These are phyloP conservation scores for Salvia splendens DNA, from an alignment of 257 asterid genomes.

Conservation along the genomic window DNA sequence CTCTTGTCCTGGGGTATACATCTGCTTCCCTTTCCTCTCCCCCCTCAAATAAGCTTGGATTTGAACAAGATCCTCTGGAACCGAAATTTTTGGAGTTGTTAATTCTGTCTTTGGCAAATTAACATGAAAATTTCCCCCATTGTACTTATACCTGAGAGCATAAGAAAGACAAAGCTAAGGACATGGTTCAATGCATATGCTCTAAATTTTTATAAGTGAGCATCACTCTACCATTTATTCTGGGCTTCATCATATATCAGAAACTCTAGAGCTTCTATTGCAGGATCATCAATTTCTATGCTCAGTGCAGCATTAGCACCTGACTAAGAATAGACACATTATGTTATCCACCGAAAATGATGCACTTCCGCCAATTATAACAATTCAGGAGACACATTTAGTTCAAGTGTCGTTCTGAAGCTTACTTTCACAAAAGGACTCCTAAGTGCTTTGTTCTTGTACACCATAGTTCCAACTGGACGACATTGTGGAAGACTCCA, in stretches of 20 bases:
- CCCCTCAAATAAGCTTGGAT: constrained; percentile 92
- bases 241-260: constrained; percentile 79
- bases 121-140: constrained; percentile 74
- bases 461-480: constrained; percentile 83
- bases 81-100: constrained; percentile 49
- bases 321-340: constrained; percentile 50
- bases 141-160: constrained; percentile 75
- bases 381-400: constrained; percentile 13
- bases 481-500: constrained; percentile 81
- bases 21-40: constrained; percentile 94
- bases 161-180: constrained; percentile 26
- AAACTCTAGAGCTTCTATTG: constrained; percentile 86
- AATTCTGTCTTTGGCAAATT: constrained; percentile 51
- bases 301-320: constrained; percentile 67
- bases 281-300: constrained; percentile 84
- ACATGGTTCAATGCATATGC: constrained; percentile 25
- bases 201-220: constrained; percentile 7
- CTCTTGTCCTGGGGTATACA: constrained; percentile 76
- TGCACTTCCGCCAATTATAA: constrained; percentile 17
- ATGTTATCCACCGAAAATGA: constrained; percentile 31
- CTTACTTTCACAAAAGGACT: constrained; percentile 86
- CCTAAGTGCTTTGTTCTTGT: constrained; percentile 77
- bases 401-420: constrained; percentile 20
- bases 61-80: constrained; percentile 98
- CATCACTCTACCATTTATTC: constrained; percentile 69